Conservation (phyloP, 164 flowering plant genomes). For the Tinospora cordifolia region DNA sequence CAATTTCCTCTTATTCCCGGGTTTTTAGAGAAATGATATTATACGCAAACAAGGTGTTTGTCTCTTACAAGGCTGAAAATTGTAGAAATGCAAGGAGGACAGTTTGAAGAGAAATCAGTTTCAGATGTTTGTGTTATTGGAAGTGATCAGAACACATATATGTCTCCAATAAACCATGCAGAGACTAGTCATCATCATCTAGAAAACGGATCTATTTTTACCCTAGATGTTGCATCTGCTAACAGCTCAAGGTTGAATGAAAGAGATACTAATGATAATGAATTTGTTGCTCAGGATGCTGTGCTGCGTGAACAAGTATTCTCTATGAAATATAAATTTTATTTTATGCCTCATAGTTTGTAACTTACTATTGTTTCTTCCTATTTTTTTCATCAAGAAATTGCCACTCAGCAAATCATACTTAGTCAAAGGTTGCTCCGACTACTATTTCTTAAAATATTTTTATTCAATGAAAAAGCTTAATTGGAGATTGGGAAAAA, state of each 20-base stretch:
- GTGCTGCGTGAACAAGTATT: slow-evolving; percentile 74
- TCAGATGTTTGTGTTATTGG: slow-evolving; percentile 4
- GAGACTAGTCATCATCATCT: neutral
- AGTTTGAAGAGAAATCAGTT: slow-evolving; percentile 9
- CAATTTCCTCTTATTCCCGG: neutral
- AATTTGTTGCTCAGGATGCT: slow-evolving; percentile 61
- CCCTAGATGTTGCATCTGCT: slow-evolving; percentile 13
- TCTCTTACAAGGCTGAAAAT: neutral
- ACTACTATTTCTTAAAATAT: neutral
- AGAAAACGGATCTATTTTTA: slow-evolving; percentile 4
- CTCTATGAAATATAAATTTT: neutral
- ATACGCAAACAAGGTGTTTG: neutral
- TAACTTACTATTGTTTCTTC: neutral
- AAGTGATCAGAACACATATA: slow-evolving; percentile 5
- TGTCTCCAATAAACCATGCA: neutral
- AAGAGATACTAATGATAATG: slow-evolving; percentile 34
- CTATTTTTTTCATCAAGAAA: slow-evolving; percentile 43
- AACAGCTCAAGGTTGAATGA: slow-evolving; percentile 13
- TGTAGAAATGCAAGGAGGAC: slow-evolving; percentile 16
- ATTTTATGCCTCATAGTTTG: neutral
- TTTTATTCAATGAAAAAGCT: no score
- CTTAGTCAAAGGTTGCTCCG: slow-evolving; percentile 54
- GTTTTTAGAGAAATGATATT: neutral
- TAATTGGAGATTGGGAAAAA: neutral
- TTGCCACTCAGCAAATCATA: slow-evolving; percentile 61